phyloP scores from a whole-genome alignment of 176 grass and related monocot species.

The barley (Hordeum vulgare) region MorexV3_pseudomolecules_assembly NC_058524.1:45555568-45556067 shows the following conservation, averaged over 20 bases:
- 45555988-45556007: slow-evolving; percentile 68
- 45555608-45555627: slow-evolving; percentile 14
- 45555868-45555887: slow-evolving; percentile 76
- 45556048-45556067: too few species aligned
- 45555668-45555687: slow-evolving; percentile 69
- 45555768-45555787: slow-evolving; percentile 64
- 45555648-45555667: slow-evolving; percentile 44
- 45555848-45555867: slow-evolving; percentile 60
- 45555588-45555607: slow-evolving; percentile 9
- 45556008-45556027: slow-evolving; percentile 81
- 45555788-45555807: slow-evolving; percentile 78
- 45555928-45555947: slow-evolving; percentile 42
- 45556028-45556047: too few species aligned
- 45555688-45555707: slow-evolving; percentile 77
- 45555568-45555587: slow-evolving; percentile 28
- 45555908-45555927: slow-evolving; percentile 78
- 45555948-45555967: slow-evolving; percentile 46
- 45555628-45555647: slow-evolving; percentile 16
- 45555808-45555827: slow-evolving; percentile 81
- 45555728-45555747: slow-evolving; percentile 77
- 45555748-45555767: slow-evolving; percentile 60
- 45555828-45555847: slow-evolving; percentile 12
- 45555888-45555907: slow-evolving; percentile 86
- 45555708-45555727: too few species aligned
- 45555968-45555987: slow-evolving; percentile 70